Evolutionary conservation across 495 filamentous ascomycete genomes (phyloP).

Genomic region (Daldinia loculata): DNA sequence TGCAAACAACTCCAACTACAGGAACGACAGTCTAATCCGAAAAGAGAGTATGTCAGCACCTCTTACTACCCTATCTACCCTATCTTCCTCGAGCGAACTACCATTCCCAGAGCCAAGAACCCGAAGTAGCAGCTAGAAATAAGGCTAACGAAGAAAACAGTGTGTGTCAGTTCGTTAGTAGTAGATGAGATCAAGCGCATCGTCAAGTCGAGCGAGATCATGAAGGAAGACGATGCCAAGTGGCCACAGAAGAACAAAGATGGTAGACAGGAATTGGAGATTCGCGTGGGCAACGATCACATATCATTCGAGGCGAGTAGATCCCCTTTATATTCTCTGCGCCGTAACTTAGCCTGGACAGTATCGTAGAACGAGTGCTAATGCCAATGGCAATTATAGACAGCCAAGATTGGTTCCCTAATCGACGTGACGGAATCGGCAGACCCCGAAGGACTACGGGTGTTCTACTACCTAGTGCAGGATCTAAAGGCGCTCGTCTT

Average conservation of each 20-base stretch:
- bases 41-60: constrained; percentile 86
- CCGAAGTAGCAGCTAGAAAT: neutral
- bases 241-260: constrained; percentile 99
- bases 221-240: constrained; percentile 99
- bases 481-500: constrained; percentile 98
- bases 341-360: neutral
- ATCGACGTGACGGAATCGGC: constrained; percentile 96
- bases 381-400: constrained; percentile 63
- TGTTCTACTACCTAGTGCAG: constrained; percentile 99
- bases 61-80: neutral
- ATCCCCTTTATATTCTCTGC: neutral
- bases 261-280: constrained; percentile 95
- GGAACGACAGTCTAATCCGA: constrained; percentile 97
- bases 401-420: constrained; percentile 96
- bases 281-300: constrained; percentile 91
- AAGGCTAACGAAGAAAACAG: constrained; percentile 54
- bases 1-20: constrained; percentile 99
- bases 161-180: constrained; percentile 95
- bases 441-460: constrained; percentile 94
- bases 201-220: constrained; percentile 96
- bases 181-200: constrained; percentile 96
- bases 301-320: constrained; percentile 90
- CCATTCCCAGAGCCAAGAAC: neutral
- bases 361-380: constrained; percentile 28
- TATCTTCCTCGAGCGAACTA: neutral